A percentile compares a stretch with the other conserved stretches of the same genome.
Evolutionary conservation across 768 basidiomycete species (phyloP).

Genomic region (Xerocomellus amylosporus): DNA sequence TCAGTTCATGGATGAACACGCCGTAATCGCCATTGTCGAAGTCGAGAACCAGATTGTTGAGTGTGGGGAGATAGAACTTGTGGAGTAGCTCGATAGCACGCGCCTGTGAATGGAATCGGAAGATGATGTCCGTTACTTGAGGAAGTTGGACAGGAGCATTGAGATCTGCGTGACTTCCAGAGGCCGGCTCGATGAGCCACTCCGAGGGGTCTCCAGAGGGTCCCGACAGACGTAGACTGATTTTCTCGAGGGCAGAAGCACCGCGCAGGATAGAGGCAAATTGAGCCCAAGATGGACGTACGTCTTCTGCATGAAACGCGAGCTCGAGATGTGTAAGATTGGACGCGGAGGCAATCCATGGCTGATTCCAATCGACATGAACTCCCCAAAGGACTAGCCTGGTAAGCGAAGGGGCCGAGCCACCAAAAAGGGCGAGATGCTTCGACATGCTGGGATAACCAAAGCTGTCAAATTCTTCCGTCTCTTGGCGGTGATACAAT

Average conservation of each 20-base stretch:
- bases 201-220: slow-evolving; percentile 43
- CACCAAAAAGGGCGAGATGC: slow-evolving; percentile 51
- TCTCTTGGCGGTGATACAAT: slow-evolving; percentile 52
- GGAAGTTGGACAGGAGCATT: slow-evolving; percentile 29
- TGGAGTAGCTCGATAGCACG: slow-evolving; percentile 31
- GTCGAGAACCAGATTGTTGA: slow-evolving; percentile 44
- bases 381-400: slow-evolving; percentile 61
- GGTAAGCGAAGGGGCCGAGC: slow-evolving; percentile 49
- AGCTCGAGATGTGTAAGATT: slow-evolving; percentile 52
- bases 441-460: slow-evolving; percentile 22
- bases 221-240: slow-evolving; percentile 57
- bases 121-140: slow-evolving; percentile 33
- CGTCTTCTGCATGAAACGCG: slow-evolving; percentile 60
- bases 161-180: slow-evolving; percentile 23
- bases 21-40: slow-evolving; percentile 55
- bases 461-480: slow-evolving; percentile 33
- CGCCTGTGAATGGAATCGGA: slow-evolving; percentile 53
- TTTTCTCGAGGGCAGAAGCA: slow-evolving; percentile 15
- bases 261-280: no score
- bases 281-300: slow-evolving; percentile 43
- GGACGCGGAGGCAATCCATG: slow-evolving; percentile 26
- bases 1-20: slow-evolving; percentile 44
- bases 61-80: slow-evolving; percentile 32
- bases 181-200: slow-evolving; percentile 31
- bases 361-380: slow-evolving; percentile 62